Evolutionary conservation across 345 rosid species (phyloP).

Genomic region (Hypericum perforatum): DNA sequence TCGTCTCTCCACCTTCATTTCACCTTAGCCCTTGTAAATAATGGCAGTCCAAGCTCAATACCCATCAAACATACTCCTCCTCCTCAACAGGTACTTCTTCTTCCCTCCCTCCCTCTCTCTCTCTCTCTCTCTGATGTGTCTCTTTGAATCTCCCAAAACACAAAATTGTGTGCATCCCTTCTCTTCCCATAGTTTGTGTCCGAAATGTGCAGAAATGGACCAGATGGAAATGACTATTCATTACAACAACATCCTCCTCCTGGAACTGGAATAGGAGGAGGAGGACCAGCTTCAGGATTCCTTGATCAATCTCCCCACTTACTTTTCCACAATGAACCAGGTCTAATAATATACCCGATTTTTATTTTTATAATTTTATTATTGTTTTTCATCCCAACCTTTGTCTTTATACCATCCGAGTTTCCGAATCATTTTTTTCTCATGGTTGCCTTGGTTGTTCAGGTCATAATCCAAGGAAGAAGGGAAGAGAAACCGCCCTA

Average conservation of each 20-base stretch:
- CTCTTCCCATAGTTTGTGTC: too few species aligned
- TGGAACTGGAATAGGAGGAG: too few species aligned
- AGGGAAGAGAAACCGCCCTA: slow-evolving; percentile 43
- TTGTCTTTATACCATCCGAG: not conserved
- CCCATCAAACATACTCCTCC: slow-evolving; percentile 17
- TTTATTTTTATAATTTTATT: too few species aligned
- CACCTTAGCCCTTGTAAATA: slow-evolving; percentile 20
- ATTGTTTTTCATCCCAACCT: not conserved
- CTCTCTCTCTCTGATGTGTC: slow-evolving; percentile 7
- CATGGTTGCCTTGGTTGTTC: slow-evolving; percentile 8
- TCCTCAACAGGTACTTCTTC: slow-evolving; percentile 13
- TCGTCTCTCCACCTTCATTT: slow-evolving; percentile 33
- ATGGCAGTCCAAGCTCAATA: too few species aligned
- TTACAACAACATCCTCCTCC: too few species aligned
- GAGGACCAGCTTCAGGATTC: too few species aligned
- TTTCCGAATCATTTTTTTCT: not conserved
- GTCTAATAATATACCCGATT: too few species aligned
- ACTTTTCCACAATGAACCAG: too few species aligned
- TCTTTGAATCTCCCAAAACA: not conserved
- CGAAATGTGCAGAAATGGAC: too few species aligned
- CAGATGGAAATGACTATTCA: too few species aligned
- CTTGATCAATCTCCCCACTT: too few species aligned
- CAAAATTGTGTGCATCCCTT: too few species aligned
- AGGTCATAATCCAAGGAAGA: slow-evolving; percentile 38
- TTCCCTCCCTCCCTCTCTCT: not conserved